These are phyloP conservation scores for Trichophyton verrucosum DNA, from an alignment of 2,329 filamentous ascomycete species.

Conservation along the genomic window DNA sequence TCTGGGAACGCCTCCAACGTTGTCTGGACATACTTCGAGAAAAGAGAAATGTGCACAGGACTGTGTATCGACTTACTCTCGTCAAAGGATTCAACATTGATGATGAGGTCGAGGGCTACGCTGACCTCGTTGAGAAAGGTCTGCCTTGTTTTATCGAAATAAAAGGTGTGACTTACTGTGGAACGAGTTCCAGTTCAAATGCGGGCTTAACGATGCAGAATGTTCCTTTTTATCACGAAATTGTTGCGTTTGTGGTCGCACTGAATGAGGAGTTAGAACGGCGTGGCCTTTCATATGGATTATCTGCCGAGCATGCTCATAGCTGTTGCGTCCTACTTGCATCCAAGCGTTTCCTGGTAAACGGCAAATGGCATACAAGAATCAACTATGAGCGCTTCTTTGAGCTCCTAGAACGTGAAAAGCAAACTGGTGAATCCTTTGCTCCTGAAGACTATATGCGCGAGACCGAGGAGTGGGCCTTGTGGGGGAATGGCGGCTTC, in stretches of 20 bases:
- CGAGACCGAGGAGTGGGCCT: conserved; percentile 82
- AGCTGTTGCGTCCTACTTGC: conserved; percentile 85
- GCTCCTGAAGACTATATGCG: conserved; percentile 84
- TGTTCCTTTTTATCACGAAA: conserved; percentile 90
- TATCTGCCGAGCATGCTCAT: conserved; percentile 89
- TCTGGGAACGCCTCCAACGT: conserved; percentile 88
- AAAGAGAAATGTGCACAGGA: conserved; percentile 73
- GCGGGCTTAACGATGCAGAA: conserved; percentile 94
- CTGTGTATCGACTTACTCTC: conserved; percentile 86
- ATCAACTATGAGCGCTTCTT: conserved; percentile 92
- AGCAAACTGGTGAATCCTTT: conserved; percentile 52
- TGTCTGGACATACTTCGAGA: conserved; percentile 82
- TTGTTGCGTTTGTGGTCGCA: conserved; percentile 66
- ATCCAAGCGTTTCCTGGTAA: conserved; percentile 62
- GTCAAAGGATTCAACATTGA: conserved; percentile 98
- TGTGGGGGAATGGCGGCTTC: conserved; percentile 89
- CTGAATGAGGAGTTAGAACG: conserved; percentile 56
- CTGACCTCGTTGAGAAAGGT: conserved; percentile 71
- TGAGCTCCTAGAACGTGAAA: conserved; percentile 57
- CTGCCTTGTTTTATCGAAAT: conserved; percentile 88
- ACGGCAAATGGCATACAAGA: conserved; percentile 75
- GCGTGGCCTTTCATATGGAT: conserved; percentile 69
- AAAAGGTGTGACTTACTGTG: conserved; percentile 95
- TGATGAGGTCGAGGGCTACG: conserved; percentile 82
- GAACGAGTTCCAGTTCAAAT: conserved; percentile 69